phyloP scores from a whole-genome alignment of 352 stramenopile species.

The Halophytophthora batemanensis region DNA sequence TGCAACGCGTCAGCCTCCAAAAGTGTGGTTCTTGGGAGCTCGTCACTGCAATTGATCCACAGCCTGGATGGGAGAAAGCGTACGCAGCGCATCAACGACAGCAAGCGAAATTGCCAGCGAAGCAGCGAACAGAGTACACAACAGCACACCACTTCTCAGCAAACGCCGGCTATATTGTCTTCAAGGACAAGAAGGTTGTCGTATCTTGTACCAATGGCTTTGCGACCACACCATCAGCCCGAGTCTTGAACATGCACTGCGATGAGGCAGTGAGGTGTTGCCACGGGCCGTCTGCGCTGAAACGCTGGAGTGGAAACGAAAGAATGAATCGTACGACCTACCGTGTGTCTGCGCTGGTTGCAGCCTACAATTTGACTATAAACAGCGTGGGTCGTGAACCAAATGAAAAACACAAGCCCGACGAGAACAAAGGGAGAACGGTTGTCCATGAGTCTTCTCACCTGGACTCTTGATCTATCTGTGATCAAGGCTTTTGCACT shows the following conservation, averaged over 20 bases:
- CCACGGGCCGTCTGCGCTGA: conserved; percentile 5
- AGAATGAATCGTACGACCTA: too few relatives aligned
- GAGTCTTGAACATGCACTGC: neutral
- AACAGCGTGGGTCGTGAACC: too few relatives aligned
- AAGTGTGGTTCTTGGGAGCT: conserved; percentile 3
- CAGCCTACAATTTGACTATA: too few relatives aligned
- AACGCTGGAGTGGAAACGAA: too few relatives aligned
- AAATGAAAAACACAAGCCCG: too few relatives aligned
- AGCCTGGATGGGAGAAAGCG: conserved; percentile 4
- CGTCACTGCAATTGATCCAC: conserved; percentile 9
- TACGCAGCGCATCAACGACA: conserved; percentile 1
- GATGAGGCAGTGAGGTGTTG: too few relatives aligned
- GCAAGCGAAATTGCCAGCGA: conserved; percentile 5
- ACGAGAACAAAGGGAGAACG: too few relatives aligned
- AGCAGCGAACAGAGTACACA: conserved; percentile 1
- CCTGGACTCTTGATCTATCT: conserved; percentile 9
- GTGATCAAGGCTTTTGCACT: conserved; percentile 9
- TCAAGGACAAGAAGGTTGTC: conserved; percentile 19
- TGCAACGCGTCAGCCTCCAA: neutral
- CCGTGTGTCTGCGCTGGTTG: too few relatives aligned
- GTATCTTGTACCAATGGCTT: conserved; percentile 13
- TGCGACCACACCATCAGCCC: conserved; percentile 3
- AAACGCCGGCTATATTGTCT: conserved; percentile 10
- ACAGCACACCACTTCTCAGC: neutral
- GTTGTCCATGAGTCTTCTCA: too few relatives aligned